These are phyloP conservation scores for Physcomitrellopsis africana DNA, from an alignment of 225 moss, liverwort and hornwort species.

Conservation along the genomic window DNA sequence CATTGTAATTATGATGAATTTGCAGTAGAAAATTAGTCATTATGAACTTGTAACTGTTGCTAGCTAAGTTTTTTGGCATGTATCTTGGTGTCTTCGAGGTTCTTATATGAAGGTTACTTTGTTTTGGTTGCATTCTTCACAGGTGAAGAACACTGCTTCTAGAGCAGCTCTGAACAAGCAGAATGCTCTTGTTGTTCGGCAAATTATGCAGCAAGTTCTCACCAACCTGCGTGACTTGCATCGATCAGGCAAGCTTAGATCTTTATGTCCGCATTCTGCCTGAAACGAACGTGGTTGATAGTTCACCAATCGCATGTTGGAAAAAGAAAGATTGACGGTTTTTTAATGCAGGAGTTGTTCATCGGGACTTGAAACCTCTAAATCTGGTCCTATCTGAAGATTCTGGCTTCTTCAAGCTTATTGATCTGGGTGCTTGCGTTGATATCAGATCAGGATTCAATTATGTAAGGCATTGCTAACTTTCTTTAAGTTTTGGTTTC, in stretches of 20 bases:
- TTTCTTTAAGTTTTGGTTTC: conserved; percentile 24
- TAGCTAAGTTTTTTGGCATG: background rate
- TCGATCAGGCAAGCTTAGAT: conserved; percentile 66
- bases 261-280: conserved; percentile 15
- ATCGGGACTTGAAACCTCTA: conserved; percentile 90
- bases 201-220: conserved; percentile 79
- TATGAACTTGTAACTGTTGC: conserved; percentile 4
- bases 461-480: conserved; percentile 55
- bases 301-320: conserved; percentile 17
- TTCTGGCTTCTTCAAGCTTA: conserved; percentile 81
- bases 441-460: conserved; percentile 95
- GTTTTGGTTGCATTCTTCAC: conserved; percentile 27
- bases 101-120: conserved; percentile 17
- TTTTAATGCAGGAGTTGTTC: conserved; percentile 75
- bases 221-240: conserved; percentile 75
- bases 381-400: conserved; percentile 85
- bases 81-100: conserved; percentile 1
- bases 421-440: conserved; percentile 94
- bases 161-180: conserved; percentile 38
- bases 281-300: background rate
- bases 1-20: background rate
- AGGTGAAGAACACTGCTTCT: conserved; percentile 41
- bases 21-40: conserved; percentile 18
- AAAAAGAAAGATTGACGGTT: conserved; percentile 19
- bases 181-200: conserved; percentile 55